Percentiles rank a stretch among this genome's conserved stretches.
Conservation (phyloP, 116 monocot genomes). For the Zostera marina region DNA sequence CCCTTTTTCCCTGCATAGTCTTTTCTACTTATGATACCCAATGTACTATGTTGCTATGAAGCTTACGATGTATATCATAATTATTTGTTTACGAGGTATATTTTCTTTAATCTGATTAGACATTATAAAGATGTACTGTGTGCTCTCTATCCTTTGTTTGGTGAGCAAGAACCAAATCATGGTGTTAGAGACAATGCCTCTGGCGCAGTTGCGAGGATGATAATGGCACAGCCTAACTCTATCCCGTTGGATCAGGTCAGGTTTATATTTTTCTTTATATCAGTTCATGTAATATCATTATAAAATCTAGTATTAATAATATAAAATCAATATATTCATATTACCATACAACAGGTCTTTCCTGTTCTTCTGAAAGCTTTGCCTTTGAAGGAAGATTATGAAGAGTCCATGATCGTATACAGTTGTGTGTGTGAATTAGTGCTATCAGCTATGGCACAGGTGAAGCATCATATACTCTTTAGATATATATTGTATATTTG, state of each 20-base stretch:
- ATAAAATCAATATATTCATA: neutral
- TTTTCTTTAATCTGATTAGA: conserved; percentile 35
- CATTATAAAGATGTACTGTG: conserved; percentile 81
- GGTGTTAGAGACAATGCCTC: conserved; percentile 94
- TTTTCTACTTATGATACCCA: too few relatives aligned
- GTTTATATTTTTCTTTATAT: neutral
- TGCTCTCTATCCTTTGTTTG: conserved; percentile 69
- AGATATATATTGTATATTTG: neutral
- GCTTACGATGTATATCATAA: too few relatives aligned
- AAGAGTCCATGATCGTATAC: conserved; percentile 74
- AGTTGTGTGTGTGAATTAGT: conserved; percentile 61
- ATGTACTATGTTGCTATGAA: too few relatives aligned
- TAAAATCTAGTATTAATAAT: neutral
- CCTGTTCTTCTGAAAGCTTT: conserved; percentile 83
- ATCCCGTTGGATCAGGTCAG: conserved; percentile 76
- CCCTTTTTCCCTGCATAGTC: too few relatives aligned
- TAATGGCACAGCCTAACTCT: conserved; percentile 77
- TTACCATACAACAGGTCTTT: conserved; percentile 34
- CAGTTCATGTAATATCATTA: neutral
- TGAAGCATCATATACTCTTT: conserved; percentile 2
- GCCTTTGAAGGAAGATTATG: conserved; percentile 86
- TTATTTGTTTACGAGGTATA: neutral
- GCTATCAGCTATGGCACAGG: conserved; percentile 60
- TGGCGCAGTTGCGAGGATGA: conserved; percentile 95
- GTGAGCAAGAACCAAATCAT: conserved; percentile 60